Evolutionary conservation across 306 rosid genomes (phyloP).

Genomic region (Benincasa hispida): DNA sequence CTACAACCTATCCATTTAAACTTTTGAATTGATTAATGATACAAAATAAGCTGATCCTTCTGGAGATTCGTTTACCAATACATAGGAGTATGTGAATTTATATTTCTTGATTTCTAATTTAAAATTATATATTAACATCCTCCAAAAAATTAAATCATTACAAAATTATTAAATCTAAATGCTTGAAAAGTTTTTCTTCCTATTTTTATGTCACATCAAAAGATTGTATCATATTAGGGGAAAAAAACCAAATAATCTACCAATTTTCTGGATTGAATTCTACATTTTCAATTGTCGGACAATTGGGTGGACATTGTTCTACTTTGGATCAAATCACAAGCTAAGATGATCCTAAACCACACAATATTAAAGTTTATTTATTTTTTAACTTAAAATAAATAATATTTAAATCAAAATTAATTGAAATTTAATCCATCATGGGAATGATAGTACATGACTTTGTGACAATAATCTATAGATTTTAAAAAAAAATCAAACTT

Average conservation of each 20-base stretch:
- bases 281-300: background rate
- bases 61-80: no score
- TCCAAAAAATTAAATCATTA: background rate
- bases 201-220: conserved; percentile 7
- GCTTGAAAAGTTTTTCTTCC: background rate
- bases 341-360: background rate
- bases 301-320: conserved; percentile 1
- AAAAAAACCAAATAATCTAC: background rate
- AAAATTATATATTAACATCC: background rate
- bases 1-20: no score
- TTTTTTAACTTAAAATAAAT: background rate
- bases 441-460: background rate
- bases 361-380: background rate
- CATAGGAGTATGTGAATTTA: background rate
- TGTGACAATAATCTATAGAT: background rate
- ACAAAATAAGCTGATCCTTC: no score
- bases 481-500: conserved; percentile 26
- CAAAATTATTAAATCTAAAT: background rate
- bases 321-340: conserved; percentile 5
- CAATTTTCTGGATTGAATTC: background rate
- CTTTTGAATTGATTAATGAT: no score
- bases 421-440: background rate
- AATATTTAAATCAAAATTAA: background rate
- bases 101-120: background rate
- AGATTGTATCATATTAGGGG: background rate